Conservation (phyloP, 495 filamentous ascomycete species). For the Neurospora sp. region DNA sequence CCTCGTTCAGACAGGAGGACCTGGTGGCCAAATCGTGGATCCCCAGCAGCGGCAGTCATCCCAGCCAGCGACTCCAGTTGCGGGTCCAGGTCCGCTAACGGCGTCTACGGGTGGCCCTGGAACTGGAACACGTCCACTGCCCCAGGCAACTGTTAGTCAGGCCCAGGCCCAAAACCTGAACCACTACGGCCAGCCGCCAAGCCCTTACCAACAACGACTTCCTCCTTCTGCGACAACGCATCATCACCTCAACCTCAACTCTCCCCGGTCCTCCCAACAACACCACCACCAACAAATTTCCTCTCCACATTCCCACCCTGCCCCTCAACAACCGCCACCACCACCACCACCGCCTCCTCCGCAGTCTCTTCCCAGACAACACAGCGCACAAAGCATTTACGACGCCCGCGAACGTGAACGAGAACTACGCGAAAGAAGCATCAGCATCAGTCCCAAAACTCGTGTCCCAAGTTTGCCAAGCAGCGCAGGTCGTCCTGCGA, state of each 20-base stretch:
- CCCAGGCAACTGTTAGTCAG: conserved; percentile 13
- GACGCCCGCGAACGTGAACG: conserved; percentile 44
- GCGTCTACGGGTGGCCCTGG: background rate
- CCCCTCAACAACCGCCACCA: conserved; percentile 23
- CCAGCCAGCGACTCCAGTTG: conserved; percentile 47
- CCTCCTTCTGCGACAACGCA: conserved; percentile 26
- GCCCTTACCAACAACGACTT: conserved; percentile 44
- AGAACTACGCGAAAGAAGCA: conserved; percentile 19
- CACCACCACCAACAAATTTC: background rate
- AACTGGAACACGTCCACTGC: background rate
- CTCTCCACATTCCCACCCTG: conserved; percentile 18
- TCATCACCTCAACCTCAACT: conserved; percentile 5
- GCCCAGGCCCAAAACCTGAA: conserved; percentile 8
- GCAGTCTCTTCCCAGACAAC: conserved; percentile 35
- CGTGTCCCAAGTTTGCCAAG: conserved; percentile 42
- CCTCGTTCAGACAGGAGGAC: no score
- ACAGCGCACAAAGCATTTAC: conserved; percentile 35
- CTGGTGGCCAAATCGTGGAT: conserved; percentile 14
- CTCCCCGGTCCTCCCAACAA: background rate
- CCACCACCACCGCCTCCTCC: conserved; percentile 27
- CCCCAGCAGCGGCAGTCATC: conserved; percentile 39
- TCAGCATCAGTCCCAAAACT: conserved; percentile 59
- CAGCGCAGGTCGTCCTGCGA: conserved; percentile 29
- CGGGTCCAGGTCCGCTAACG: conserved; percentile 25
- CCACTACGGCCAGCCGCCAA: conserved; percentile 35